These are phyloP conservation scores for Westerdykella ornata DNA, from an alignment of 2,329 filamentous ascomycete species.

Conservation along the genomic window DNA sequence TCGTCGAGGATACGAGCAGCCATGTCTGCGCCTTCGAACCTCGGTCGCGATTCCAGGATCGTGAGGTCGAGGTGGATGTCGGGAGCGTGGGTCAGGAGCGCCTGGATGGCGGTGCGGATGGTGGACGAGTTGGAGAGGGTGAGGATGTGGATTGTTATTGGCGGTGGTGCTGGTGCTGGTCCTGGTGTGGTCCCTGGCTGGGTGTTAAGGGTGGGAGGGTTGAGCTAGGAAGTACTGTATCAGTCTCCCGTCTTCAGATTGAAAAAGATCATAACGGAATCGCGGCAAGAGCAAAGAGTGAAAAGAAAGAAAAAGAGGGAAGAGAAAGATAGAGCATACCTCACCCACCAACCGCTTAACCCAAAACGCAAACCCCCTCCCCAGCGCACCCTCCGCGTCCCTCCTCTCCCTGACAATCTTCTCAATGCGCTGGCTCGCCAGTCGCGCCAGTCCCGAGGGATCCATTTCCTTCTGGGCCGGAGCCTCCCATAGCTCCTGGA, in stretches of 20 bases:
- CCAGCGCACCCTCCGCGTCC: neutral
- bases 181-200: no score
- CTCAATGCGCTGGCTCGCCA: neutral
- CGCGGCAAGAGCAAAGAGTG: neutral
- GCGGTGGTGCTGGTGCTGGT: neutral
- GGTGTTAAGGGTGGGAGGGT: neutral
- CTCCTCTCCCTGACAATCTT: neutral
- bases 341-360: neutral
- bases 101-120: constrained; percentile 46
- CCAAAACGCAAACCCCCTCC: neutral
- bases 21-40: constrained; percentile 58
- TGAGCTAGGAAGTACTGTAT: neutral
- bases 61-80: constrained; percentile 47
- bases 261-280: neutral
- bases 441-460: neutral
- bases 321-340: neutral
- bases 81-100: constrained; percentile 33
- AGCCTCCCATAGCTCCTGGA: neutral
- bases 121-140: constrained; percentile 50
- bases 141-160: constrained; percentile 13
- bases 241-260: no score
- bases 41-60: constrained; percentile 60
- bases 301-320: no score
- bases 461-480: neutral
- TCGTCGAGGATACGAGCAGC: constrained; percentile 40